Evolutionary conservation across 768 basidiomycete genomes (phyloP), one percentile per base, ranked within the genome.

Genomic region (Russula abietina): DNA sequence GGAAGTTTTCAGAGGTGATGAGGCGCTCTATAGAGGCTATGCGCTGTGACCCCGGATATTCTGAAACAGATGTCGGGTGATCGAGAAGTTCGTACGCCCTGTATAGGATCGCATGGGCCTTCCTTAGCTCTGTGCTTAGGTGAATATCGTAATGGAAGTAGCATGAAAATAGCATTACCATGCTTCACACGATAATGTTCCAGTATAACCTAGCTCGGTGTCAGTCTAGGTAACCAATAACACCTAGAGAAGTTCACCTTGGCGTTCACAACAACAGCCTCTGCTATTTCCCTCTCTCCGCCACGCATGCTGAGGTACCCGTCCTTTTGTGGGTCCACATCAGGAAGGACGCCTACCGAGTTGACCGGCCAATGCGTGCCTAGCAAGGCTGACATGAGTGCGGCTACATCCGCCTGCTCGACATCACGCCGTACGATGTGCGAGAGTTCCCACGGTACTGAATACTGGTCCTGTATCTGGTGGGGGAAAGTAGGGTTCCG

Each of bases 131-230:
- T 91, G 68, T 45, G 55, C 61, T 39, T 70, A 36, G 17, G 51
- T 10, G 60, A 59, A 49, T 57, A 30, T 28, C 48, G 6, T 24
- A 49, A 52, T 7, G 10, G 2, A 30, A 26, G 16, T 17, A 16
- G 17, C 5, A 55, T 22, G 2, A 17, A 52, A 26, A 10, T 17
- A 14, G n/a, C 39, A 81, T 26, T 62, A 90, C 91, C 83, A 65
- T 91, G 86, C 68, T 93, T 92, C 22, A 88, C 75, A 39, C 80
- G 77, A 71, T 89, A 93, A 68, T 92, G 89, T 62, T 92, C 89
- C 43, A 91, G 64, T 28, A 93, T 79, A 48, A 87, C 84, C 78
- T 84, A 65, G 2, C 28, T 33, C 14, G n/a, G 38, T 38, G 48
- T 59, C 24, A 55, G 33, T n/a, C n/a, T 22, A 62, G 2, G 2